phyloP scores from a whole-genome alignment of 1,284 basidiomycete species.

The Amylostereum chailletii region DNA sequence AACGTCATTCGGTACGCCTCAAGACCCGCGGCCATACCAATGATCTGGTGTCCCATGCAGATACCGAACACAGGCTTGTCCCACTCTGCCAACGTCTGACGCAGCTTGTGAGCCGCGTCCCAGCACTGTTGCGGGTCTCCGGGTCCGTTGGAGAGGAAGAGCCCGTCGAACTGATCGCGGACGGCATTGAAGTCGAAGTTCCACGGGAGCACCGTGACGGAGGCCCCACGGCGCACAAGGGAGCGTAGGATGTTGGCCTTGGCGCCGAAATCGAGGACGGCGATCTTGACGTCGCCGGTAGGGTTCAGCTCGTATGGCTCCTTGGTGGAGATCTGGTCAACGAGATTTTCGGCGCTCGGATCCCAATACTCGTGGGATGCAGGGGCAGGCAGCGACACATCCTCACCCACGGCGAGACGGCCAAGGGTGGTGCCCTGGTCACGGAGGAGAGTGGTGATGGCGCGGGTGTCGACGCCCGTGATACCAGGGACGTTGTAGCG shows the following conservation, averaged over 20 bases:
- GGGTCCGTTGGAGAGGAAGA: constrained; percentile 96
- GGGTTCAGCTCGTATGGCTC: constrained; percentile 84
- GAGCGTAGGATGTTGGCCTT: constrained; percentile 97
- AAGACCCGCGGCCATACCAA: constrained; percentile 94
- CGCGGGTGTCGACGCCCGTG: constrained; percentile 95
- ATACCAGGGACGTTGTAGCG: constrained; percentile 89
- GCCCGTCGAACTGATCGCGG: constrained; percentile 86
- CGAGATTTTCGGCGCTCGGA: constrained; percentile 86
- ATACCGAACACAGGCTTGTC: constrained; percentile 93
- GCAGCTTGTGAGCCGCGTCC: constrained; percentile 77
- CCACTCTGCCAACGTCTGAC: constrained; percentile 82
- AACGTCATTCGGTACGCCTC: constrained; percentile 97
- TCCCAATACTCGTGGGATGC: constrained; percentile 79
- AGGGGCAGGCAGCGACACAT: constrained; percentile 57
- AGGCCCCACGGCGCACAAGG: constrained; percentile 82
- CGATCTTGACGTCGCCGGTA: constrained; percentile 82
- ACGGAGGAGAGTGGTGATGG: constrained; percentile 88
- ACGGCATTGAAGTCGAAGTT: constrained; percentile 92
- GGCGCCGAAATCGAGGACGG: constrained; percentile 93
- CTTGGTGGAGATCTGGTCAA: constrained; percentile 88
- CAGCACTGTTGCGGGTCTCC: constrained; percentile 90
- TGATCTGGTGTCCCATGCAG: constrained; percentile 98
- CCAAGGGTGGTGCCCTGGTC: constrained; percentile 98
- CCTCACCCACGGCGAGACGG: constrained; percentile 78
- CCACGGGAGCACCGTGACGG: constrained; percentile 96